phyloP scores from a whole-genome alignment of 164 flowering plant genomes.

The Platanus orientalis region DNA sequence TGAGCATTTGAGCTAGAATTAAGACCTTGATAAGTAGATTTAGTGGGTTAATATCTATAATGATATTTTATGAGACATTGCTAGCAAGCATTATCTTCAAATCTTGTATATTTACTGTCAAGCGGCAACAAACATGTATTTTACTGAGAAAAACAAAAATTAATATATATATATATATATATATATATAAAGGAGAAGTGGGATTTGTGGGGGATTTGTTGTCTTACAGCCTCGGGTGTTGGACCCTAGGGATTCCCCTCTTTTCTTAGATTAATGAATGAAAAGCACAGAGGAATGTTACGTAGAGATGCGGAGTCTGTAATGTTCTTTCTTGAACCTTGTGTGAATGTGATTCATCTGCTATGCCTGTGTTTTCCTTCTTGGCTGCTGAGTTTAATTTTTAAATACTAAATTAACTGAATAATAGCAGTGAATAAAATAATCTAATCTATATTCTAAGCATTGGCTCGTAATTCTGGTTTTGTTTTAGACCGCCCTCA shows the following conservation, averaged over 20 bases:
- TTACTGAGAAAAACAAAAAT: too few species aligned
- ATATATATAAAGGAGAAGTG: slow-evolving; percentile 30
- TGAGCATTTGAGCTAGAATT: too few species aligned
- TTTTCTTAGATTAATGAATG: not conserved
- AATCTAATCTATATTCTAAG: too few species aligned
- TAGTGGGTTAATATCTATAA: too few species aligned
- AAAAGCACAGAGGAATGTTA: slow-evolving; percentile 37
- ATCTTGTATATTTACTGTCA: too few species aligned
- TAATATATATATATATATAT: not conserved
- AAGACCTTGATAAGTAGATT: too few species aligned
- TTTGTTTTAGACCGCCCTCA: not conserved
- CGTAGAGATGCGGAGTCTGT: slow-evolving; percentile 19
- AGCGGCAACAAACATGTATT: too few species aligned
- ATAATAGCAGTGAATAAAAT: too few species aligned
- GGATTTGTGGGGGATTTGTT: slow-evolving; percentile 31
- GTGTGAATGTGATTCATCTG: slow-evolving; percentile 33
- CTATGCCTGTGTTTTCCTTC: slow-evolving; percentile 26
- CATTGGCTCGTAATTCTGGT: not conserved
- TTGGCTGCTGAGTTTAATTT: slow-evolving; percentile 20
- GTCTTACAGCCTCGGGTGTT: slow-evolving; percentile 29
- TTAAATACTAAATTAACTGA: too few species aligned
- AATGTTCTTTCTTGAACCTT: slow-evolving; percentile 30
- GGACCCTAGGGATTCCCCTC: slow-evolving; percentile 55
- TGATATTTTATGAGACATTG: too few species aligned
- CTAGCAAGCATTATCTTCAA: too few species aligned